phyloP scores from a whole-genome alignment of 116 monocot species.

The Trichopus zeylanicus region DNA sequence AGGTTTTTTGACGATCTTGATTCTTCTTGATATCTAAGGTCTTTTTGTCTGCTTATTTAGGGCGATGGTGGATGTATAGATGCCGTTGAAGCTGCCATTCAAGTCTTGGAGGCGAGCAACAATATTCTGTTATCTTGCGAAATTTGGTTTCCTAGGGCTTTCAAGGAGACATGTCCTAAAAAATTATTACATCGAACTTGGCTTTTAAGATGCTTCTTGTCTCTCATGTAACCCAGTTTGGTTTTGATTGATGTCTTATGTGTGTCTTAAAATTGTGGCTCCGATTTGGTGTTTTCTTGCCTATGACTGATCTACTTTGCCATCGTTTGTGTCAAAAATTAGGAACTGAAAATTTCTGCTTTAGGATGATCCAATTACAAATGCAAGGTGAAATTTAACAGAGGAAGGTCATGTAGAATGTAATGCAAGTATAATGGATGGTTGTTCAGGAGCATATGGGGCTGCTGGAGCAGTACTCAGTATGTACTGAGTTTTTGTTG shows the following conservation, averaged over 20 bases:
- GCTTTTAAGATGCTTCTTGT: too few relatives aligned
- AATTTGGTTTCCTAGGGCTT: too few relatives aligned
- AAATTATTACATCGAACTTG: too few relatives aligned
- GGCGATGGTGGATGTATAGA: slow-evolving; percentile 56
- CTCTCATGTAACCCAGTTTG: neutral
- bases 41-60: slow-evolving; percentile 12
- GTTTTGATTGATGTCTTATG: neutral
- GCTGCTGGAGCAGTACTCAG: slow-evolving; percentile 92
- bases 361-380: slow-evolving; percentile 97
- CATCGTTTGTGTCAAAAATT: neutral
- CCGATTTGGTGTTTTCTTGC: neutral
- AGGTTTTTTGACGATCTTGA: neutral
- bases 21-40: neutral
- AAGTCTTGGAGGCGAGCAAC: slow-evolving; percentile 60
- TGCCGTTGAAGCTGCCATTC: slow-evolving; percentile 81
- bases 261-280: neutral
- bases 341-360: slow-evolving; percentile 12
- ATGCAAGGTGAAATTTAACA: slow-evolving; percentile 91
- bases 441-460: slow-evolving; percentile 73
- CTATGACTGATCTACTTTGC: neutral
- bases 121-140: too few relatives aligned
- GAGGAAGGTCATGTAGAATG: slow-evolving; percentile 93
- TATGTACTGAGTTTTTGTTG: slow-evolving; percentile 15
- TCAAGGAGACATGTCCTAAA: too few relatives aligned
- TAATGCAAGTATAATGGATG: slow-evolving; percentile 99